Evolutionary conservation across 139 green algal genomes (phyloP), one percentile per base, ranked within the genome.

Genomic region (Volvox reticuliferus): DNA sequence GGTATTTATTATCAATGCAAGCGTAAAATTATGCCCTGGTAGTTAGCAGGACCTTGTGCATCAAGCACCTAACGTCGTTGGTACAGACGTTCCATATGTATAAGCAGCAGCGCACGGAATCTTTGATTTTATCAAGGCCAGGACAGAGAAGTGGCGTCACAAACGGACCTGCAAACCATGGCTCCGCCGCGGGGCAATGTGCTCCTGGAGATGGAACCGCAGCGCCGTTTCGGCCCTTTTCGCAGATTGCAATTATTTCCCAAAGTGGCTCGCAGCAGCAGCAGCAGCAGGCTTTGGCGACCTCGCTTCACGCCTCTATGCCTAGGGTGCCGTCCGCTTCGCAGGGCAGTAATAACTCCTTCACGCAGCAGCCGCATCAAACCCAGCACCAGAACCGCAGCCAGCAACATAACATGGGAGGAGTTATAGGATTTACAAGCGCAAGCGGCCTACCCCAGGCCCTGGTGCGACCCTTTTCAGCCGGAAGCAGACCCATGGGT

Each of bases 401-500:
- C 35, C 36, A 68, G 14, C 79, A 71, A 28, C 79, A 50, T n/a
- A 22, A 32, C 44, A 55, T 55, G 36, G 24, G 44, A 18, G 79
- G 79, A 14, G 79, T 55, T 13, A 1, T n/a, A 65, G 79, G 22
- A 20, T 86, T 73, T n/a, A 71, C 79, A 28, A 86, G 79, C 55
- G 50, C 79, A 16, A 71, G 26, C 50, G 50, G 79, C 12, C 79
- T 86, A 24, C 78, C 78, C 20, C 78, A 68, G 37, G 6, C 79
- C 26, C 79, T 67, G 79, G 37, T 32, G 14, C 61, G 81, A 30
- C 81, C 81, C 6, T 61, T 77, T 30, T 87, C 81, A 3, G 81
- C 81, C 13, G 81, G 81, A 18, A 65, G 61, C 36, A 65, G 61
- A 76, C 81, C 81, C 81, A 19, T 61, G 81, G 81, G 81, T 87